Evolutionary conservation across 2,329 filamentous ascomycete species (phyloP), one percentile per base, ranked within the genome.

Genomic region (Apiospora aurea): DNA sequence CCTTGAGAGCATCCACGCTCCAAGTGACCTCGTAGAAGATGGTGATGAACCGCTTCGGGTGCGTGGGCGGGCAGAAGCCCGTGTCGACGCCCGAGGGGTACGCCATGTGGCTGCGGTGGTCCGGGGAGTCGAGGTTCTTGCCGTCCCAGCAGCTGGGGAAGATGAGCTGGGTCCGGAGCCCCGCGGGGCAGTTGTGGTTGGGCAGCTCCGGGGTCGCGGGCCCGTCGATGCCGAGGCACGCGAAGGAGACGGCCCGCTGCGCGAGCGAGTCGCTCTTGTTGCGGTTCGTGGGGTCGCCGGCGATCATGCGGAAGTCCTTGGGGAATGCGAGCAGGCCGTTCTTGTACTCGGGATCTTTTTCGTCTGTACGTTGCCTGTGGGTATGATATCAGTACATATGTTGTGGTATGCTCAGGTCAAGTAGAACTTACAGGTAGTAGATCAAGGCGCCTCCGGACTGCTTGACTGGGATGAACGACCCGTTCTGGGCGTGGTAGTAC

Each of bases 101-200:
- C 0, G 83, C 81, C 78, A 91, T 84, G 75, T 91, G 90, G 69
- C 81, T 87, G 75, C 85, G 86, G 79, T 91, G 88, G 78, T 90
- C 83, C 0, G 81, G 67, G 8, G 84, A 84, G 77, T 91, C 88
- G 29, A 89, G 76, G 74, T 90, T 85, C 64, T 82, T 81, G 46
- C 90, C 90, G 73, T 92, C 85, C 90, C 90, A 92, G 82, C 90
- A 92, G 4, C 86, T 85, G 1, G 88, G 89, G 78, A 91, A 90
- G 77, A 85, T 87, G 26, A 90, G 82, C 75, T 90, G 86, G 18
- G 85, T 82, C 51, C 88, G 85, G 26, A 86, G 82, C 57, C 88
- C 84, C 47, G 84, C 78, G 8, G 85, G 83, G 77, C 90, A 91
- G 72, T 86, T 87, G 72, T 84, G 83, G 74, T 84, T 84, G 0